Base-by-base conservation (phyloP, 176 grass and related monocot species). In the Olyra latifolia region DNA sequence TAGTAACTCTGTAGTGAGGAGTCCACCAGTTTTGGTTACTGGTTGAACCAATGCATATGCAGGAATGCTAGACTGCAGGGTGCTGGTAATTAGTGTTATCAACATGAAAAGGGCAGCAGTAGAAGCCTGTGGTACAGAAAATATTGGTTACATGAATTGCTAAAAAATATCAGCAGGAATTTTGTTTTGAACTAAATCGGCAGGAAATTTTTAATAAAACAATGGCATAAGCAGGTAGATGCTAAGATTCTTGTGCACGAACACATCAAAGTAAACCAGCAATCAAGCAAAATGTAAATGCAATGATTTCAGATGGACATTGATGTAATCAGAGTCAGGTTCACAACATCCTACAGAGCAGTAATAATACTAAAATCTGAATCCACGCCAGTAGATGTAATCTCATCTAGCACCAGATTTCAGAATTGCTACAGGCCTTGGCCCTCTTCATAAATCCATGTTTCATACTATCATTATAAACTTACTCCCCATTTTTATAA, bases 1-100 rank as follows among this genome's bases (percentile, higher is more conserved):
- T 58, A 99, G 57, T 77, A 96, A 86, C 84, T 96, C 97, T 17
- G 72, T 41, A 5, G 84, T 85, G 43, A 93, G 27, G 20, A 95
- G 59, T 40, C 90, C 92, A 13, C 88, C 73, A 38, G 75, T 61
- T 63, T 88, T 71, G 16, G 90, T 79, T 77, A 66, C 77, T 56
- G 88, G 82, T 47, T 91, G 74, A 22, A 76, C 48, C 0, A 56
- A 86, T 40, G 97, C 97, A 91, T 89, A 81, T 23, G 87, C 87
- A 20, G 84, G 83, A 59, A 86, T 41, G 49, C 71, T 60, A 14
- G 82, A 85, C 23, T 86, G 88, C 58, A 89, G 20, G 23, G 66
- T 66, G 60, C 78, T 64, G 56, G 72, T 66, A 60, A 72, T 11
- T 73, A 86, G 66, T 10, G 88, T 60, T 78, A 78, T 44, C 68